Evolutionary conservation across 768 basidiomycete genomes (phyloP), one percentile per base, ranked within the genome.

Genomic region (Myochromella boudieri): DNA sequence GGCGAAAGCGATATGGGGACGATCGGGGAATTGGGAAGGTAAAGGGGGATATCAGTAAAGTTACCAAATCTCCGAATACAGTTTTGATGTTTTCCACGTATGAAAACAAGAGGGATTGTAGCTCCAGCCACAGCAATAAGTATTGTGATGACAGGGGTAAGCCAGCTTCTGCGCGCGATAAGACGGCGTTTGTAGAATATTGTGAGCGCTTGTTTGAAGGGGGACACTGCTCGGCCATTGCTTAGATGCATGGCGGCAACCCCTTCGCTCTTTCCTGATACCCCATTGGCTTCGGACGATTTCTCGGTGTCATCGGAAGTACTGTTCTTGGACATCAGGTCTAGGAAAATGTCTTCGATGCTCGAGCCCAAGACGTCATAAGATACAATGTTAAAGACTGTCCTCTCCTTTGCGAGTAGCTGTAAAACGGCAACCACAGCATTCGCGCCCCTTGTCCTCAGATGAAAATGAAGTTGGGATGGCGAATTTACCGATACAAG

Each of bases 321-420:
- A 11, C 70, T 64, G 21, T 75, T 66, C 12, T 74, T 68, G 37
- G 64, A 63, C 85, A 90, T 88, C 14, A 92, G 64, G 31, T 77
- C 73, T 15, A 92, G 72, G 68, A 92, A 91, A 36, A 92, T 85
- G 46, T 90, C 86, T 61, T 92, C 89, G 31, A 92, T 84, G 6
- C 86, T 80, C 0, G 87, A 84, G 8, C 85, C 83, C 17, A 85
- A 64, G 18, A 89, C 72, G 45, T 89, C 84, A 56, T 84, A 87
- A 0, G 79, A 80, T 0, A 57, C 57, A 28, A 87, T 68, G 7
- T 60, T 48, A 33, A 71, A 68, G 0, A 53, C 49, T 6, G 45
- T 54, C 28, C 65, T 68, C 27, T 81, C 70, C 0, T 60, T 49
- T 22, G 87, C 80, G 1, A 90, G 63, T 3, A 81, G 37, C 22